Percentiles rank a stretch among this genome's conserved stretches.
Evolutionary conservation across 2,329 filamentous ascomycete genomes (phyloP).

Genomic region (Diaporthe capsici): DNA sequence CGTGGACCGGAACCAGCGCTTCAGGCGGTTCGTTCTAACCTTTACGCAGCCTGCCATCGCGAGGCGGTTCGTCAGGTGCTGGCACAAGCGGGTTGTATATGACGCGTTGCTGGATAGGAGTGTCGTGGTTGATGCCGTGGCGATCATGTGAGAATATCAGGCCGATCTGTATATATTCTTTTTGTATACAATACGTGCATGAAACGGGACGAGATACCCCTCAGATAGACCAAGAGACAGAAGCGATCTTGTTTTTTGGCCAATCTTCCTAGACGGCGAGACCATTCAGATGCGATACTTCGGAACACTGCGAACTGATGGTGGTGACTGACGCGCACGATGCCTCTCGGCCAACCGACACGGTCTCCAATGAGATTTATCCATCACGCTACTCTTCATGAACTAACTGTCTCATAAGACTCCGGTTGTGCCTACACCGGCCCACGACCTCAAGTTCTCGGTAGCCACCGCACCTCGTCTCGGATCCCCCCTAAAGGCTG

Average conservation of each 20-base stretch:
- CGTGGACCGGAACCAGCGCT: constrained; percentile 54
- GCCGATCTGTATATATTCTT: not conserved
- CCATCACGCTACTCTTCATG: not conserved
- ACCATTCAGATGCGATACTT: not conserved
- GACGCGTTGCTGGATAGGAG: constrained; percentile 43
- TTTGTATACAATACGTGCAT: not conserved
- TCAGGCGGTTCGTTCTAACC: constrained; percentile 65
- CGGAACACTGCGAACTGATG: not conserved
- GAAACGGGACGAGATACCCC: not conserved
- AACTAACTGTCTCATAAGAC: not conserved
- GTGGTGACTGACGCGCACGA: not conserved
- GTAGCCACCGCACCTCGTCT: not conserved
- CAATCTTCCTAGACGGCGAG: too few species aligned
- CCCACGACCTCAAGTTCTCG: too few species aligned
- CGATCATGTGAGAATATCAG: constrained; percentile 40
- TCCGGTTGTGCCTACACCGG: not conserved
- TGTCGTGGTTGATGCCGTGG: constrained; percentile 48
- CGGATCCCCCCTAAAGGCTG: not conserved
- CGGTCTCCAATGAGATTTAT: not conserved
- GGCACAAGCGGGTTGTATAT: constrained; percentile 57
- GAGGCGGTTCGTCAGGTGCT: constrained; percentile 61
- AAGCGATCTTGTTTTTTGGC: not conserved
- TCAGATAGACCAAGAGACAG: not conserved
- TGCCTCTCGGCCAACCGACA: too few species aligned
- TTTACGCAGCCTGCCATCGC: constrained; percentile 70